Evolutionary conservation across 2,329 filamentous ascomycete species (phyloP).

Genomic region (Trichoderma harzianum): DNA sequence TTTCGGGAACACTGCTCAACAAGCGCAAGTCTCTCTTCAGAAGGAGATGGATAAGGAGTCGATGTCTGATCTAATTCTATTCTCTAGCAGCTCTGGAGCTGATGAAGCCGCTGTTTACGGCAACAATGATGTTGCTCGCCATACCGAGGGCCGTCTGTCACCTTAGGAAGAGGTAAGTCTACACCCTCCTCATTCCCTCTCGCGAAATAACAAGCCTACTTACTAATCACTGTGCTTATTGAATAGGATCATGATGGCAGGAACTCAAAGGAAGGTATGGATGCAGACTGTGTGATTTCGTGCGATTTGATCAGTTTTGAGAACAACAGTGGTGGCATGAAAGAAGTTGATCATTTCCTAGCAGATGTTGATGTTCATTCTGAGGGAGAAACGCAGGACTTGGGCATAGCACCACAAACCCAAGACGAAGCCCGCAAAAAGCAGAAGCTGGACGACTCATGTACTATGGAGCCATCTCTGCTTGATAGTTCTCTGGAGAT

Average conservation of each 20-base stretch:
- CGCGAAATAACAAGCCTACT: neutral
- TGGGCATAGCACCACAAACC: neutral
- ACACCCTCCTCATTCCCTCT: neutral
- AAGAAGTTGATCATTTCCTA: conserved; percentile 2
- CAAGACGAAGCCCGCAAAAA: neutral
- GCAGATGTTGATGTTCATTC: neutral
- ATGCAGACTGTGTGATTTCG: neutral
- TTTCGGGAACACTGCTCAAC: neutral
- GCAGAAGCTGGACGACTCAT: neutral
- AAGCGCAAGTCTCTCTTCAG: neutral
- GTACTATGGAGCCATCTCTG: neutral
- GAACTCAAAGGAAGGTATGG: neutral
- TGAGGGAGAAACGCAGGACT: neutral
- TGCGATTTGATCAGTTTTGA: neutral
- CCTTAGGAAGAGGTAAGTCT: conserved; percentile 28
- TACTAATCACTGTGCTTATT: neutral
- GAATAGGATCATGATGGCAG: neutral
- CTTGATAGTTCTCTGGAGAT: neutral
- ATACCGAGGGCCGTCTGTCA: conserved; percentile 25
- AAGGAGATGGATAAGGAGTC: neutral
- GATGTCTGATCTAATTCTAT: neutral
- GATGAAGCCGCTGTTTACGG: neutral
- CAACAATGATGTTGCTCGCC: neutral
- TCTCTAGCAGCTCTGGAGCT: neutral
- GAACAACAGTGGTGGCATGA: neutral